Base-by-base conservation (phyloP, 768 basidiomycete species). In the Suillus paluster region DNA sequence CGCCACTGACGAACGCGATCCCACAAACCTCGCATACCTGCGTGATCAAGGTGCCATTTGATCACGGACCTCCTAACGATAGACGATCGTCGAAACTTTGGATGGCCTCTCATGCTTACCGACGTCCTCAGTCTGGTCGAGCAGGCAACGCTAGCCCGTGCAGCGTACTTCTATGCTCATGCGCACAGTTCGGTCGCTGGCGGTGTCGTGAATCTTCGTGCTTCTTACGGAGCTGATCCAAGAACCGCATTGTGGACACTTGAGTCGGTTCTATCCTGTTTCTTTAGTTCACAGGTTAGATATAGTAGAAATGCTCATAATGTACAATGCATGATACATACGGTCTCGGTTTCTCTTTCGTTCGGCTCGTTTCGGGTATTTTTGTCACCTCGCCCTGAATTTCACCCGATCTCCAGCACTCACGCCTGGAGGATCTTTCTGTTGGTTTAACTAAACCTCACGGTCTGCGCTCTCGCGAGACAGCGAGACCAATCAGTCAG, bases 61-160 rank as follows among this genome's bases (percentile, higher is more conserved):
- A 68, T 83, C 60, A 39, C 70, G 15, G 81, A 83, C 63, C 68
- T 83, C 7, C 66, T 83, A 50, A 81, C 80, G 2, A 64, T 69
- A n/a, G 77, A 80, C 25, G 81, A 83, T 59, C 71, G 73, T 2
- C 71, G 72, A 9, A 66, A 63, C 33, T 73, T 76, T 34, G 80
- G 79, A 7, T 83, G 82, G 82, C 67, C 75, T 19, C 63, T 82
- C 54, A 62, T 83, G 59, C 21, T 82, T 62, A 79, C 78, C 41
- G 82, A 82, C 58, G 73, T 83, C 33, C 64, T 78, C 25, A 79
- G 75, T 14, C 64, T 81, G 36, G 71, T 81, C 39, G 81, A 82
- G 60, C 82, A 83, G 67, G 69, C 74, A 25, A 57, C 76, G 58
- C 66, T 81, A 62, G 64, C 75, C 0, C 73, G 68, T n/a, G 68